These are phyloP conservation scores for Metarhizium anisopliae DNA, from an alignment of 2,329 filamentous ascomycete genomes.

Conservation along the genomic window DNA sequence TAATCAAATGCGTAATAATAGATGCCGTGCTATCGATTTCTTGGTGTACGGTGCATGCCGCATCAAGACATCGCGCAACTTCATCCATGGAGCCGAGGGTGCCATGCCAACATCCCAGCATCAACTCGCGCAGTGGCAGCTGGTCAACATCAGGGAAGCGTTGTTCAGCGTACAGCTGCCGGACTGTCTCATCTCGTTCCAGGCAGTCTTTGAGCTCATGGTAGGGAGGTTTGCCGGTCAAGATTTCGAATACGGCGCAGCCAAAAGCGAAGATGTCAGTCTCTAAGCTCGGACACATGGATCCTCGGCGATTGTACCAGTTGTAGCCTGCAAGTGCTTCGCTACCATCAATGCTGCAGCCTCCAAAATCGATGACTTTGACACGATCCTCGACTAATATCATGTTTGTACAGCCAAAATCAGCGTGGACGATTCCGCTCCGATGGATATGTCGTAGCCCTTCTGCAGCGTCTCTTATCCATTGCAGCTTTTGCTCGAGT, in stretches of 20 bases:
- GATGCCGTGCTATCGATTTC: slow-evolving; percentile 7
- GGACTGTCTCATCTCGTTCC: not conserved
- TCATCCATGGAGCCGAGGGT: slow-evolving; percentile 3
- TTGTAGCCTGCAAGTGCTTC: slow-evolving; percentile 5
- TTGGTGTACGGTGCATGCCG: not conserved
- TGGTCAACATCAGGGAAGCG: slow-evolving; percentile 2
- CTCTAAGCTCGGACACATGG: not conserved
- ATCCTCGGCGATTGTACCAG: slow-evolving; percentile 3
- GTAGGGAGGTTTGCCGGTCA: slow-evolving; percentile 1
- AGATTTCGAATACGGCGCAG: slow-evolving; percentile 3
- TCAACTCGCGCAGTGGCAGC: slow-evolving; percentile 4
- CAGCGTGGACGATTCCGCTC: slow-evolving; percentile 5
- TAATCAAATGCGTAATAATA: not conserved
- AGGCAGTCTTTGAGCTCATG: slow-evolving; percentile 1
- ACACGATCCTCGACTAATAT: slow-evolving; percentile 1
- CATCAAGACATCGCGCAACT: not conserved
- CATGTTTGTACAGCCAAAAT: slow-evolving; percentile 7
- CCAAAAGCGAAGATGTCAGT: slow-evolving; percentile 3
- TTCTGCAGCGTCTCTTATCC: slow-evolving; percentile 1
- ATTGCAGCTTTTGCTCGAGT: slow-evolving; percentile 3
- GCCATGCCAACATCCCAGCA: slow-evolving; percentile 7
- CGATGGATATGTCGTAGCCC: slow-evolving; percentile 3
- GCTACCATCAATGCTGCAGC: slow-evolving; percentile 4
- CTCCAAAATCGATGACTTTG: slow-evolving; percentile 6
- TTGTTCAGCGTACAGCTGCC: not conserved